phyloP scores from a whole-genome alignment of 192 early-diverging fungal species.

The Coemansia aciculifera region DNA sequence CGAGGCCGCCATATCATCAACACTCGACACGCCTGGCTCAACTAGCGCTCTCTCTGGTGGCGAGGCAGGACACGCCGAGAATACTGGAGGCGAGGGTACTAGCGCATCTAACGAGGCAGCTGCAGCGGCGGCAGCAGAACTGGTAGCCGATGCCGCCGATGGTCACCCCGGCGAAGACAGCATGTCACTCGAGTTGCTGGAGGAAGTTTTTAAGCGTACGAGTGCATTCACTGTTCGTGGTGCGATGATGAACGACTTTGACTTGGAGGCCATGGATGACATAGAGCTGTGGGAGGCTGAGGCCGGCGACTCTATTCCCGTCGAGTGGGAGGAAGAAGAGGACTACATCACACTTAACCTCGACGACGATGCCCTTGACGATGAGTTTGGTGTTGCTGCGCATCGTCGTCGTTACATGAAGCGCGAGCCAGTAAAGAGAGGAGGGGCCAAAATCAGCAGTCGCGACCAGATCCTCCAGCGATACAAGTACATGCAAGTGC shows the following conservation, averaged over 20 bases:
- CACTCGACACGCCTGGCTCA: slow-evolving; percentile 12
- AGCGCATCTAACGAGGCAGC: not conserved
- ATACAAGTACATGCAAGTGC: slow-evolving; percentile 89
- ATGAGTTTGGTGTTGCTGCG: slow-evolving; percentile 63
- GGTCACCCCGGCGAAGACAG: slow-evolving; percentile 26
- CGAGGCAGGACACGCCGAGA: not conserved
- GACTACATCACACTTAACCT: slow-evolving; percentile 57
- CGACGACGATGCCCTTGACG: slow-evolving; percentile 79
- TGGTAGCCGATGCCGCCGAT: slow-evolving; percentile 7
- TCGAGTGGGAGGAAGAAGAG: slow-evolving; percentile 81
- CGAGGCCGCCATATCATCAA: slow-evolving; percentile 12
- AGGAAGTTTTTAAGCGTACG: slow-evolving; percentile 89
- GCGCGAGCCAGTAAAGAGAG: slow-evolving; percentile 41
- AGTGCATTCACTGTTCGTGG: slow-evolving; percentile 74
- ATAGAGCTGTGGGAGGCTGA: slow-evolving; percentile 81
- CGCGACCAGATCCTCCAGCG: slow-evolving; percentile 72
- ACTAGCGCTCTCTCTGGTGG: slow-evolving; percentile 1
- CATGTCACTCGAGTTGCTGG: slow-evolving; percentile 75
- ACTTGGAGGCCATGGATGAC: slow-evolving; percentile 54
- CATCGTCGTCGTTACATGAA: slow-evolving; percentile 49
- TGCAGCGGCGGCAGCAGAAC: not conserved
- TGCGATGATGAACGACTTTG: slow-evolving; percentile 51
- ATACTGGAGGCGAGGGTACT: not conserved
- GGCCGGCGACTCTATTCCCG: slow-evolving; percentile 67
- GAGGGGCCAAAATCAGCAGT: slow-evolving; percentile 55